phyloP scores from a whole-genome alignment of 2,329 filamentous ascomycete genomes.

The Berkeleyomyces rouxiae region DNA sequence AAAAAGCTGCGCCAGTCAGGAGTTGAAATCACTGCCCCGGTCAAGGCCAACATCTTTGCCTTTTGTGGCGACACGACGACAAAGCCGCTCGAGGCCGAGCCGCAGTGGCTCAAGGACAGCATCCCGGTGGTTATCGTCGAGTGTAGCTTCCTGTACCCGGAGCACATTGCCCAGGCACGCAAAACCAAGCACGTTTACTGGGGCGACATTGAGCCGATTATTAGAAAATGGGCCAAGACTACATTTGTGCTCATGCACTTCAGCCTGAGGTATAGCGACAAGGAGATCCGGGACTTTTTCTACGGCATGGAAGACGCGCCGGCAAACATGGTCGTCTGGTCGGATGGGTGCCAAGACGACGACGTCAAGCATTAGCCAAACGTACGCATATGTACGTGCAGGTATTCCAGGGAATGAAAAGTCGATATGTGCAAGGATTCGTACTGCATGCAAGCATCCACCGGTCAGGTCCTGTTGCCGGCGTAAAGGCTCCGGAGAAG shows the following conservation, averaged over 20 bases:
- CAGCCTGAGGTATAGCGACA: slow-evolving; percentile 28
- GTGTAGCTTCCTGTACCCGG: slow-evolving; percentile 30
- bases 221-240: slow-evolving; percentile 26
- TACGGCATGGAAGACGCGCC: slow-evolving; percentile 23
- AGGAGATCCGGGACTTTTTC: slow-evolving; percentile 27
- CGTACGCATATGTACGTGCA: background rate
- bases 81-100: slow-evolving; percentile 23
- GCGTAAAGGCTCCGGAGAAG: too few species aligned
- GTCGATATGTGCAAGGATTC: too few species aligned
- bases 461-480: too few species aligned
- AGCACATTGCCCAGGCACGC: slow-evolving; percentile 27
- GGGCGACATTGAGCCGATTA: slow-evolving; percentile 28
- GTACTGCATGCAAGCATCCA: too few species aligned
- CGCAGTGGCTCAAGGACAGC: slow-evolving; percentile 24
- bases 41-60: slow-evolving; percentile 27
- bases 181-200: slow-evolving; percentile 33
- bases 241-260: slow-evolving; percentile 33
- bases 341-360: slow-evolving; percentile 21
- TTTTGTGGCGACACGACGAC: slow-evolving; percentile 33
- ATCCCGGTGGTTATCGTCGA: slow-evolving; percentile 32
- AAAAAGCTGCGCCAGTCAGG: slow-evolving; percentile 24
- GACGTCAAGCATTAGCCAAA: background rate
- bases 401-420: too few species aligned
- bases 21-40: slow-evolving; percentile 24
- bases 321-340: slow-evolving; percentile 31